Evolutionary conservation across 768 basidiomycete species (phyloP), one percentile per base, ranked within the genome.

Genomic region (Trametes maxima): DNA sequence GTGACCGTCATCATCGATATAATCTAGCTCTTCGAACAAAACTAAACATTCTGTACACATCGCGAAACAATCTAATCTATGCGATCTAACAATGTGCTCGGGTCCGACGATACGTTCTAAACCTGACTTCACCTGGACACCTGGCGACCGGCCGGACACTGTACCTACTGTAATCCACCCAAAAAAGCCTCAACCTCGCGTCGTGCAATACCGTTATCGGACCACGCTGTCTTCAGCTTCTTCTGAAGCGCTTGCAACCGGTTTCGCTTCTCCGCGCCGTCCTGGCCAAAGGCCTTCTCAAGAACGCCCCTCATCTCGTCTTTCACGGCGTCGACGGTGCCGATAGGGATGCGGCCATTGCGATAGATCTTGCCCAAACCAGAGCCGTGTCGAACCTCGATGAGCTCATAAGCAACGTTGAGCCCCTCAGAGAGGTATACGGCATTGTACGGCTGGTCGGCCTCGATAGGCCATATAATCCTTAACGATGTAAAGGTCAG

Each of bases 391-490:
- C 49, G 67, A 11, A 69, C 66, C 57, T 72, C 69, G 39, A 72
- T 42, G 2, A 72, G 64, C 65, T 72, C 68, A 59, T 69, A 72
- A 10, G 63, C 70, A 37, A 72, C 54, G 45, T 66, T 47, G 37
- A 66, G 59, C 39, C 60, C 54, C 17, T 66, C 65, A 5, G 68
- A 54, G 35, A 68, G 44, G 25, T 64, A 53, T 12, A 69, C 40
- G 25, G 65, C 52, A 51, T 72, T 70, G 17, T 51, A 13, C 0
- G 70, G 68, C 58, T 72, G 69, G 51, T 72, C 69, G 16, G 54
- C 66, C 13, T 21, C 21, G 49, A 69, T 65, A 3, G 70, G 70
- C 70, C 70, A 51, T 4, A 51, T 7, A n/a, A 51, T 51, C 49
- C 49, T 51, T 35, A 2, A 22, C 16, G 4, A 24, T 16, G 3